Conservation (phyloP, 75 land plant genomes). For the Larix kaempferi region DNA sequence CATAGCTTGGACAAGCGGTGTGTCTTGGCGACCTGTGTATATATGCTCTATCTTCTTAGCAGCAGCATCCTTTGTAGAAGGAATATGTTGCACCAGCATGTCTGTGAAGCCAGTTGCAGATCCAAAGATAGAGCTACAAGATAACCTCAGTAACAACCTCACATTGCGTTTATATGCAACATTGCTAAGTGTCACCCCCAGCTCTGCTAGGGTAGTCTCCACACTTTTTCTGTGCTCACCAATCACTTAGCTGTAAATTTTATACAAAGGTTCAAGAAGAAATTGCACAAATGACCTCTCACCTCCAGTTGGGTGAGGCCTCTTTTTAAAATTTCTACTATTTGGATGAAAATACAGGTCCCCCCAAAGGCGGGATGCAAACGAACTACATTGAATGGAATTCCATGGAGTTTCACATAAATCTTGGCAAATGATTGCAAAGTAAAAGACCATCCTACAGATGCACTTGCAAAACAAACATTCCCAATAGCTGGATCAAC, state of each 20-base stretch:
- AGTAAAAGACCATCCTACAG: slow-evolving; percentile 99
- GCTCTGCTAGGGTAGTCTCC: slow-evolving; percentile 79
- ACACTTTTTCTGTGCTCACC: slow-evolving; percentile 98
- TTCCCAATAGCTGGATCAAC: slow-evolving; percentile 92
- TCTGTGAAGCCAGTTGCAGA: slow-evolving; percentile 96
- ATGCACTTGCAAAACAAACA: slow-evolving; percentile 98
- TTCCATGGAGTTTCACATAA: slow-evolving; percentile 95
- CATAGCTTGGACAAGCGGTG: slow-evolving; percentile 68
- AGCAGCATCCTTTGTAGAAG: slow-evolving; percentile 88
- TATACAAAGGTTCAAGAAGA: slow-evolving; percentile 95
- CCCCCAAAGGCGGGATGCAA: slow-evolving; percentile 94
- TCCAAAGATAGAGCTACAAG: slow-evolving; percentile 98
- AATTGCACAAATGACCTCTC: slow-evolving; percentile 97
- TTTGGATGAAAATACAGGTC: slow-evolving; percentile 86
- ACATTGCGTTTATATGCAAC: slow-evolving; percentile 91
- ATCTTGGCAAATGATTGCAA: slow-evolving; percentile 94
- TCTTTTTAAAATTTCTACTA: slow-evolving; percentile 56
- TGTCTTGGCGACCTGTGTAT: slow-evolving; percentile 90
- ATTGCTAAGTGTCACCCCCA: slow-evolving; percentile 95
- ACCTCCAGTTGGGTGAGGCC: slow-evolving; percentile 73
- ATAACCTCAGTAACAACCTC: slow-evolving; percentile 81
- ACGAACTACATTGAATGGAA: slow-evolving; percentile 85
- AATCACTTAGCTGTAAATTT: slow-evolving; percentile 91
- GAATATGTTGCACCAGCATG: slow-evolving; percentile 94
- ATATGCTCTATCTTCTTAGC: slow-evolving; percentile 74